Evolutionary conservation across 176 grass and related monocot species (phyloP).

Genomic region (Poa annua): DNA sequence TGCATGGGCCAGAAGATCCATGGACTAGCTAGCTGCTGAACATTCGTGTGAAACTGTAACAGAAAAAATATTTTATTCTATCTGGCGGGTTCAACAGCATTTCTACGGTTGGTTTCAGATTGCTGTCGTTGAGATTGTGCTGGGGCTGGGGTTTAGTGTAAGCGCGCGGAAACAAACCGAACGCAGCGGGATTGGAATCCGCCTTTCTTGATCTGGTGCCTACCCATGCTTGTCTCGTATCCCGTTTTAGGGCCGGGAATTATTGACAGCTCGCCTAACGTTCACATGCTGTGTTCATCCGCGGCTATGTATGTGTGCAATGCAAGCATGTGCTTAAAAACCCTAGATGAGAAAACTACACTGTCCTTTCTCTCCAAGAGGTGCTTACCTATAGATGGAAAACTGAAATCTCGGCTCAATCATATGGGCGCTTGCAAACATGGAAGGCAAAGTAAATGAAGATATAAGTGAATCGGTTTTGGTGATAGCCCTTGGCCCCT

Average conservation of each 20-base stretch:
- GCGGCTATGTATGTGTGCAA: neutral
- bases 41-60: too few species aligned
- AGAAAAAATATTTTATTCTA: too few species aligned
- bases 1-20: too few species aligned
- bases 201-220: constrained; percentile 28
- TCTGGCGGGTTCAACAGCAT: too few species aligned
- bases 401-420: neutral
- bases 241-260: neutral
- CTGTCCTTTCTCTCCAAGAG: neutral
- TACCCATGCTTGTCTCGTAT: constrained; percentile 22
- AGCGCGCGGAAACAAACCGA: neutral
- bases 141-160: neutral
- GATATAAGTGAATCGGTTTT: too few species aligned
- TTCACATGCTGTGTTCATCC: constrained; percentile 28
- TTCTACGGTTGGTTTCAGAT: constrained; percentile 9
- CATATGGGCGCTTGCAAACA: neutral
- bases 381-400: constrained; percentile 33
- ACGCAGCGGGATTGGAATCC: constrained; percentile 4
- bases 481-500: too few species aligned
- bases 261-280: constrained; percentile 30
- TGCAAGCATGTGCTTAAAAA: constrained; percentile 43
- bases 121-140: constrained; percentile 32
- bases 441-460: too few species aligned
- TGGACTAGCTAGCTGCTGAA: too few species aligned
- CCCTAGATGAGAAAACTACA: constrained; percentile 1